These are phyloP conservation scores for Geotrichum australiense DNA, from an alignment of 1,139 yeast genomes.

Conservation along the genomic window DNA sequence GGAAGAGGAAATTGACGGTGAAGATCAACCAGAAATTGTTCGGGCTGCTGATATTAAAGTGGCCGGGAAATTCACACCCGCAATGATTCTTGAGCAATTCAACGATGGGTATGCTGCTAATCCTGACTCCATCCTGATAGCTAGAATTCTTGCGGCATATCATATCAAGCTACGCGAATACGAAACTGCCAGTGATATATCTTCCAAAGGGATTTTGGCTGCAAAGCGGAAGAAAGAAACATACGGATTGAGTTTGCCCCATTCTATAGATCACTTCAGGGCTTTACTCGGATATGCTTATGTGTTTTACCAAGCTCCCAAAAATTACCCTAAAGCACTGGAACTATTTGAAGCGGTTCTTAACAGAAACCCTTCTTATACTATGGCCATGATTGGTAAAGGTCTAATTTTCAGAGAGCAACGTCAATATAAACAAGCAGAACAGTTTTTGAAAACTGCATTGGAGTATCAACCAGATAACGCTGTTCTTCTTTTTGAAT, in stretches of 20 bases:
- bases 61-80: conserved; percentile 38
- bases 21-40: too few species aligned
- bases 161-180: conserved; percentile 59
- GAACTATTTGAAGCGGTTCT: conserved; percentile 62
- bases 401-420: conserved; percentile 70
- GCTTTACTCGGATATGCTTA: conserved; percentile 68
- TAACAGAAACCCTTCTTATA: conserved; percentile 43
- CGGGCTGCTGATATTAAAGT: too few species aligned
- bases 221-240: conserved; percentile 41
- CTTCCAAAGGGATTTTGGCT: conserved; percentile 54
- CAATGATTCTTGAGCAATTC: conserved; percentile 49
- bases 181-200: conserved; percentile 51
- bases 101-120: conserved; percentile 46
- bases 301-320: conserved; percentile 84
- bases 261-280: conserved; percentile 54
- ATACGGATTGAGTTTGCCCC: conserved; percentile 43
- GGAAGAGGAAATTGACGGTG: conserved; percentile 27
- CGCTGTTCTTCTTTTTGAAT: conserved; percentile 57
- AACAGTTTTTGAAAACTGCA: conserved; percentile 46
- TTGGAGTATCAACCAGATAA: conserved; percentile 46
- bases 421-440: conserved; percentile 51
- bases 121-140: conserved; percentile 51
- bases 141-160: conserved; percentile 57
- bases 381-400: conserved; percentile 70
- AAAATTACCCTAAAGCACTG: conserved; percentile 69